Base-by-base conservation (phyloP, 768 basidiomycete species). In the Russula virescens region DNA sequence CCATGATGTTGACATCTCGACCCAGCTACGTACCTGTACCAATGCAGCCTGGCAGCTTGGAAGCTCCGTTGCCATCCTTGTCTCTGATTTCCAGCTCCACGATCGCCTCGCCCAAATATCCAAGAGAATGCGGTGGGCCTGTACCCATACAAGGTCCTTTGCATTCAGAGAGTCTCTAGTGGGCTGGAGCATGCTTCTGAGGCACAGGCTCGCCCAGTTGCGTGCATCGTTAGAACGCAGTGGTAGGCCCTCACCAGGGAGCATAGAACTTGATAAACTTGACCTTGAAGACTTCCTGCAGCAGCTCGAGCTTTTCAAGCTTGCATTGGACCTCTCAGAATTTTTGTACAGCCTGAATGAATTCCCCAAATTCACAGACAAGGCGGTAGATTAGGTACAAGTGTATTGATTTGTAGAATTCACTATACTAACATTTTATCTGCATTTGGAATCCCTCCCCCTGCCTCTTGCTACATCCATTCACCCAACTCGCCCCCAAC, bases 11-110 rank as follows among this genome's bases (percentile, higher is more conserved):
- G 48, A 58, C n/a, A 38, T 28, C 25, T 23, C 8, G 7, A 45
- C 14, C 69, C 38, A 89, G 85, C 79, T 91, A 21, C 81, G 87
- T 50, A 88, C 86, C 70, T 89, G 89, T 70, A 83, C 85, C 43
- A 88, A 89, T 69, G 86, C 88, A n/a, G 82, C 87, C 25, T 81
- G 88, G 43, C 88, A 88, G 69, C 78, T 91, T 0, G 89, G 89
- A 28, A 87, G 85, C 63, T 89, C 87, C 2, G 86, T 89, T 31
- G 87, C 86, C 14, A 87, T 91, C 59, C 79, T 89, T 6, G 87
- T 87, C 19, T 88, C 87, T 14, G 82, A 86, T 1, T 87, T 83
- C 71, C 82, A 85, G 68, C 81, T 91, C 35, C 85, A 88, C 4
- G 82, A 84, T 65, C 81, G 87, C 14, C 77, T 90, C 19, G 81